These are phyloP conservation scores for Saccharomycopsis sp. DNA, from an alignment of 805 yeast genomes.

Conservation along the genomic window DNA sequence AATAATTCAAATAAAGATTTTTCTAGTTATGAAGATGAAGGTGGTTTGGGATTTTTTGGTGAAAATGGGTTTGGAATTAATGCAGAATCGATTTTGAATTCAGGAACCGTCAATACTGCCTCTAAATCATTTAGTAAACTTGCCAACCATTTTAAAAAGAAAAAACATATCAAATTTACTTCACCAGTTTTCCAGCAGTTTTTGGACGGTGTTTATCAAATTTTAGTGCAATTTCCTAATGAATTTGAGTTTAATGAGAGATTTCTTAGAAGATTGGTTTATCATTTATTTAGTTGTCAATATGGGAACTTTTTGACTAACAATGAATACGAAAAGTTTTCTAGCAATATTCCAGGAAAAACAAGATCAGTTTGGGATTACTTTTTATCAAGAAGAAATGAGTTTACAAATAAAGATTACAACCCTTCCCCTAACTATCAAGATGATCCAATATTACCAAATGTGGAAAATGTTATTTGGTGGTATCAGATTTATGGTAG, in stretches of 20 bases:
- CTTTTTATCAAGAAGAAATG: slow-evolving; percentile 62
- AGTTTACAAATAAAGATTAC: slow-evolving; percentile 52
- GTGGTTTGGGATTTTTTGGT: slow-evolving; percentile 1
- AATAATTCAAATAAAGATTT: slow-evolving; percentile 18
- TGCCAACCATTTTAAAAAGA: slow-evolving; percentile 40
- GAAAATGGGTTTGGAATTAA: slow-evolving; percentile 12
- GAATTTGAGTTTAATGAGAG: slow-evolving; percentile 84
- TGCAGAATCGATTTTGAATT: slow-evolving; percentile 13
- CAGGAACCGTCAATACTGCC: slow-evolving; percentile 28
- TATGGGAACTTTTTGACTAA: slow-evolving; percentile 84
- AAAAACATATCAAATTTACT: slow-evolving; percentile 44
- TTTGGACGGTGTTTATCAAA: slow-evolving; percentile 79
- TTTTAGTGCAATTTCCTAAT: slow-evolving; percentile 57
- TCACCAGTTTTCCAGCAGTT: slow-evolving; percentile 95
- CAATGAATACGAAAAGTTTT: slow-evolving; percentile 50
- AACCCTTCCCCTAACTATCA: slow-evolving; percentile 18
- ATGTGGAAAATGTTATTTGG: slow-evolving; percentile 59
- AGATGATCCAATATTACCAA: slow-evolving; percentile 42
- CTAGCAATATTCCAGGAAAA: slow-evolving; percentile 28
- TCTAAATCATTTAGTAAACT: slow-evolving; percentile 37
- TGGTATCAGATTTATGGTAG: slow-evolving; percentile 85
- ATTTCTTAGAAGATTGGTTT: slow-evolving; percentile 70
- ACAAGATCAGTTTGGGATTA: slow-evolving; percentile 92
- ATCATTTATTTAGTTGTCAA: slow-evolving; percentile 88
- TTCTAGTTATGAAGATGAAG: neutral